Percentiles rank a stretch among this genome's conserved stretches.
These are phyloP conservation scores for Trebouxia sp. DNA, from an alignment of 139 green algal genomes.

Conservation along the genomic window DNA sequence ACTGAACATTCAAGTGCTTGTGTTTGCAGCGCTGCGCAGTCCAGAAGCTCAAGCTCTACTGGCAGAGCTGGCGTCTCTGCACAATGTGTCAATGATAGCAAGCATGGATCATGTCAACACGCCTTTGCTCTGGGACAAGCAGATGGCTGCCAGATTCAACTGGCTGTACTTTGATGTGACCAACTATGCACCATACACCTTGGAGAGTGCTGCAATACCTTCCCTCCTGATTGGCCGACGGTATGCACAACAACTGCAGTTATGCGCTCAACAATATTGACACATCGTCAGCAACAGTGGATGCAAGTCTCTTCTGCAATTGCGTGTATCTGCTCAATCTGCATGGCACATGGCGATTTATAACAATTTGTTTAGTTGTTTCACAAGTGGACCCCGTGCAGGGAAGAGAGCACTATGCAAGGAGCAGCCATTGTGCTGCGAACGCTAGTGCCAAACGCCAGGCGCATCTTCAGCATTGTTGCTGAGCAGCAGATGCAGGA, in stretches of 20 bases:
- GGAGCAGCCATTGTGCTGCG: conserved; percentile 68
- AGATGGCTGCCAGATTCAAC: conserved; percentile 48
- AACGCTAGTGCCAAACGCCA: conserved; percentile 63
- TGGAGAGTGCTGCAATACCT: conserved; percentile 45
- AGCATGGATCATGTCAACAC: conserved; percentile 83
- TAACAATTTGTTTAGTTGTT: background rate
- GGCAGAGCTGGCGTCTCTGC: conserved; percentile 63
- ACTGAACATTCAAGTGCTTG: background rate
- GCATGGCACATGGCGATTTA: too few relatives aligned
- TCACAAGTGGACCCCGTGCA: conserved; percentile 26
- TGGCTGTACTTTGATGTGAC: conserved; percentile 76
- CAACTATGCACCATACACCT: conserved; percentile 72
- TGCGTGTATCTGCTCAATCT: too few relatives aligned
- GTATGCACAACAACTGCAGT: too few relatives aligned
- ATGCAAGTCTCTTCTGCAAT: too few relatives aligned
- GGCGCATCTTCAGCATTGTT: conserved; percentile 75
- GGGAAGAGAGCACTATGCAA: conserved; percentile 46
- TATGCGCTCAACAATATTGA: too few relatives aligned
- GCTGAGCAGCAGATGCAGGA: conserved; percentile 69
- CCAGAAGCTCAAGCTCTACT: conserved; percentile 66
- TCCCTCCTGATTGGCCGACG: conserved; percentile 50
- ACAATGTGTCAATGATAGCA: conserved; percentile 71
- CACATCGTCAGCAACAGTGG: too few relatives aligned
- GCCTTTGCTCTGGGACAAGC: conserved; percentile 79
- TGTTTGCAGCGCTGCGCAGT: conserved; percentile 49